Evolutionary conservation across 1,284 basidiomycete genomes (phyloP).

Genomic region (Trichosporon sp.): DNA sequence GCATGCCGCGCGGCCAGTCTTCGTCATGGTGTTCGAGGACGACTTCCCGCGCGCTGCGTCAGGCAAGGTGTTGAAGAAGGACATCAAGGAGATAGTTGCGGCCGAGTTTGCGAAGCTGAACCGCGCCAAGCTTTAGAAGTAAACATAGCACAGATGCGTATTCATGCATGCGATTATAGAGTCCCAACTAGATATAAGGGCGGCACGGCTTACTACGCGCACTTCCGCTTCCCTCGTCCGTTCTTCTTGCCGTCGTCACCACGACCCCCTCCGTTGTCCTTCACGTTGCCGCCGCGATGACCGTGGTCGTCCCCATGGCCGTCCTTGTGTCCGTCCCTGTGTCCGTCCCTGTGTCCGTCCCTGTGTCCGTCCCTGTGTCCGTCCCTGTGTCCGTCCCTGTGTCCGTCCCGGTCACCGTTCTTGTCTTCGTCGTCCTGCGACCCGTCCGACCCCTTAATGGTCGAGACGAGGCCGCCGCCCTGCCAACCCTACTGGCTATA

Average conservation of each 20-base stretch:
- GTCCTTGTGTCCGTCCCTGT: no score
- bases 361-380: no score
- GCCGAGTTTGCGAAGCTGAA: slow-evolving; percentile 18
- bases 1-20: slow-evolving; percentile 21
- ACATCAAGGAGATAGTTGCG: slow-evolving; percentile 31
- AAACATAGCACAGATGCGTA: background rate
- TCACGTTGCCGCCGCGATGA: background rate
- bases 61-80: slow-evolving; percentile 27
- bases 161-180: slow-evolving; percentile 17
- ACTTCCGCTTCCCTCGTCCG: background rate
- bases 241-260: background rate
- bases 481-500: slow-evolving; percentile 23
- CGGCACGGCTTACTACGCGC: no score
- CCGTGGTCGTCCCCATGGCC: no score
- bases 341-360: no score
- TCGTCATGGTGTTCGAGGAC: slow-evolving; percentile 21
- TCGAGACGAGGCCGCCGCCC: background rate
- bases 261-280: background rate
- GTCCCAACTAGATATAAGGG: background rate
- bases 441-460: background rate
- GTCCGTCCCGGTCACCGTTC: no score
- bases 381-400: no score
- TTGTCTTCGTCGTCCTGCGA: background rate
- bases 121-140: slow-evolving; percentile 12
- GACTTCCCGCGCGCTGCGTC: slow-evolving; percentile 25